Evolutionary conservation across 495 filamentous ascomycete genomes (phyloP).

Genomic region (Daldinia decipiens): DNA sequence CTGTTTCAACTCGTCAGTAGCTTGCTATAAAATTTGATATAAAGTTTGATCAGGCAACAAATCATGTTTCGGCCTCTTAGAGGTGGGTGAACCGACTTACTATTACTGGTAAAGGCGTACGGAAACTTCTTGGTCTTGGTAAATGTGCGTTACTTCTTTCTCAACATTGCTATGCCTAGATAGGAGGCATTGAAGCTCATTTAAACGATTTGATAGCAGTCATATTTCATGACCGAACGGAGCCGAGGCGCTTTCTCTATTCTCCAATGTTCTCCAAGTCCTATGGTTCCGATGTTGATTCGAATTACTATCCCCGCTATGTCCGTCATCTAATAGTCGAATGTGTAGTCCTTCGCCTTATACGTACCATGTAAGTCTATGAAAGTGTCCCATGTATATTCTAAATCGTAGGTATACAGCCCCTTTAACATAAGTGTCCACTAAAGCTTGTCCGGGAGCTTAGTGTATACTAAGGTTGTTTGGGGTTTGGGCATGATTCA

Average conservation of each 20-base stretch:
- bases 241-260: slow-evolving; percentile 36
- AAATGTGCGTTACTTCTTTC: background rate
- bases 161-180: background rate
- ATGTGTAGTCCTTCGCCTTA: background rate
- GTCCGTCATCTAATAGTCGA: slow-evolving; percentile 4
- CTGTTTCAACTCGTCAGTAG: slow-evolving; percentile 25
- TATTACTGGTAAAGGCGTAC: background rate
- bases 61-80: background rate
- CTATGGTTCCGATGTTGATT: background rate
- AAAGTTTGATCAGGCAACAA: background rate
- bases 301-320: slow-evolving; percentile 22
- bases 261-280: background rate
- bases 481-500: background rate
- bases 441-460: background rate
- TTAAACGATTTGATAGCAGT: slow-evolving; percentile 3
- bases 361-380: background rate
- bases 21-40: slow-evolving; percentile 3
- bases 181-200: background rate
- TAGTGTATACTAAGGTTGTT: background rate
- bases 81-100: background rate
- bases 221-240: slow-evolving; percentile 10
- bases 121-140: background rate
- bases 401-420: background rate
- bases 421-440: background rate
- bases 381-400: background rate